phyloP scores from a whole-genome alignment of 1,284 basidiomycete species.

The Boletus mariae region DNA sequence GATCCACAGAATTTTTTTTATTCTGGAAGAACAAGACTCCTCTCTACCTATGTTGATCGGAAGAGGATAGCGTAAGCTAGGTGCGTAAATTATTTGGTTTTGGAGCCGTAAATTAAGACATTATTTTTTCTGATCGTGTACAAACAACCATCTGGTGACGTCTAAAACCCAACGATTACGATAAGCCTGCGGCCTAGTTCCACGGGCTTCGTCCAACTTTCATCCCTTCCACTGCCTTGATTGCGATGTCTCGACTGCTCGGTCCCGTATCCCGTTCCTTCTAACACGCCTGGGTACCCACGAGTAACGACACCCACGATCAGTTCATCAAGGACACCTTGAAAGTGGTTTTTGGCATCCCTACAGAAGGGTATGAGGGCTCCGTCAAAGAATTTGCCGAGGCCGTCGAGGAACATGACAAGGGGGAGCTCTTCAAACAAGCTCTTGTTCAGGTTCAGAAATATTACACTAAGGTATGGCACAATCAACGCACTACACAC shows the following conservation, averaged over 20 bases:
- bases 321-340: background rate
- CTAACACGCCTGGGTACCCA: background rate
- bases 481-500: too few species aligned
- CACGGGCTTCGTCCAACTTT: background rate
- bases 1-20: too few species aligned
- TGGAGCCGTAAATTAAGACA: too few species aligned
- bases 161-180: background rate
- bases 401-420: background rate
- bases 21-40: too few species aligned
- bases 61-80: too few species aligned
- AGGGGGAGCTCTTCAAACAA: background rate
- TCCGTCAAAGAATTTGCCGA: background rate
- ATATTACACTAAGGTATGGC: background rate
- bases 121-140: background rate
- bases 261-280: background rate
- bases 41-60: too few species aligned
- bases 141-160: background rate
- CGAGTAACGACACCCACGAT: background rate
- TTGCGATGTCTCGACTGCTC: background rate
- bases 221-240: background rate
- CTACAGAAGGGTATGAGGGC: too few species aligned
- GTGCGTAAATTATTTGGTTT: too few species aligned
- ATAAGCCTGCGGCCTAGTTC: background rate
- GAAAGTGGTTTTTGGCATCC: too few species aligned
- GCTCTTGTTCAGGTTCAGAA: background rate